These are phyloP conservation scores for Cucurbitaria berberidis DNA, from an alignment of 2,329 filamentous ascomycete genomes.

Conservation along the genomic window DNA sequence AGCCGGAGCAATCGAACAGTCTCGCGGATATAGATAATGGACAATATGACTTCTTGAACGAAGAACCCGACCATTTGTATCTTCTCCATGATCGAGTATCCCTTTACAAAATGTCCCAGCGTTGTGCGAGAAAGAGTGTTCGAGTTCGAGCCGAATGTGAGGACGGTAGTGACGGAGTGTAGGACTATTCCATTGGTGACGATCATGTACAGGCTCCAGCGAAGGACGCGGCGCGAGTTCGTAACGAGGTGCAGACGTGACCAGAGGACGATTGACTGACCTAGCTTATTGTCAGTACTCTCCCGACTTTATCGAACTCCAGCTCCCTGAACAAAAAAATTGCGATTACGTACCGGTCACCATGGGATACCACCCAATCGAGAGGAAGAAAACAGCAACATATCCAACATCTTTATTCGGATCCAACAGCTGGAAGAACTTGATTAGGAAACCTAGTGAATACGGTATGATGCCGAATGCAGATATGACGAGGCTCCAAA, in stretches of 20 bases:
- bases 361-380: constrained; percentile 65
- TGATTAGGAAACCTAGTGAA: constrained; percentile 56
- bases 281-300: constrained; percentile 29
- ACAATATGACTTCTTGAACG: constrained; percentile 49
- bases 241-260: constrained; percentile 67
- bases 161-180: constrained; percentile 61
- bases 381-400: constrained; percentile 53
- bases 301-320: constrained; percentile 10
- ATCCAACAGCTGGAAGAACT: constrained; percentile 45
- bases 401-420: constrained; percentile 34
- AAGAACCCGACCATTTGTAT: constrained; percentile 54
- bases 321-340: neutral
- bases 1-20: constrained; percentile 55
- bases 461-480: constrained; percentile 56
- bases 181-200: constrained; percentile 60
- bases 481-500: constrained; percentile 56
- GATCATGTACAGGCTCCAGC: constrained; percentile 63
- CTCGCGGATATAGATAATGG: constrained; percentile 60
- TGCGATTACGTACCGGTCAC: constrained; percentile 53
- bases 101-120: constrained; percentile 38
- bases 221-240: constrained; percentile 57
- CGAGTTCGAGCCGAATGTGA: constrained; percentile 61
- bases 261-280: constrained; percentile 67
- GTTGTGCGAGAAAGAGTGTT: constrained; percentile 31
- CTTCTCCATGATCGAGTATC: constrained; percentile 54